Base-by-base conservation (phyloP, 1,284 basidiomycete genomes). In the Waitea zeae region DNA sequence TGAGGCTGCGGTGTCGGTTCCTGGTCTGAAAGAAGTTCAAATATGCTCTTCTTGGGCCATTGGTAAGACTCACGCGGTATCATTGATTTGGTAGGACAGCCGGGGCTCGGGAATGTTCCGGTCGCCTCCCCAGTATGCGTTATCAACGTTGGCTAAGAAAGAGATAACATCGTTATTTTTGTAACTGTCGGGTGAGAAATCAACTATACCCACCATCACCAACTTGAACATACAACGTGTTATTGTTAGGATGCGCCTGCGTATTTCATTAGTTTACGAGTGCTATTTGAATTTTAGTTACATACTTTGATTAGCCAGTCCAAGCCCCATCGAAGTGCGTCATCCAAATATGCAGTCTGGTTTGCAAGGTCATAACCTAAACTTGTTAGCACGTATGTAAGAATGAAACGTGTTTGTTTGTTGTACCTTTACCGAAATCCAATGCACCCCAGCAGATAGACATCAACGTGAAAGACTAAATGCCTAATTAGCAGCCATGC, bases 121-220 rank as follows among this genome's bases (percentile, higher is more conserved):
- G 46, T 95, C 89, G 2, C 86, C 86, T 35, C 90, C 86, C 86
- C 87, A 90, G 46, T 92, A 95, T 3, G 62, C 62, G 43, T 84
- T 70, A 51, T 90, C 82, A 17, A 68, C 46, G 33, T 67, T 48
- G 12, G 58, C 70, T 70, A 49, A 30, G 41, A 19, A 9, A 27
- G 6, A 19, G 3, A 12, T 9, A 1, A 24, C 14, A 17, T 30
- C 22, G 15, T n/a, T n/a, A n/a, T n/a, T n/a, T n/a, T n/a, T n/a
- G n/a, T 4, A 13, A 12, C n/a, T 20, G 26, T 12, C 12, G 29
- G 33, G 31, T 32, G 12, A 7, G n/a, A 33, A 12, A 3, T 4
- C 15, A 35, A 5, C 20, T 18, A 18, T 31, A 44, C 52, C 45
- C 49, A 62, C 72, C 62, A 36, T 70, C 59, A 20, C 70, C 84